phyloP scores from a whole-genome alignment of 441 rosid species.

The Rhodomyrtus psidioides region DNA sequence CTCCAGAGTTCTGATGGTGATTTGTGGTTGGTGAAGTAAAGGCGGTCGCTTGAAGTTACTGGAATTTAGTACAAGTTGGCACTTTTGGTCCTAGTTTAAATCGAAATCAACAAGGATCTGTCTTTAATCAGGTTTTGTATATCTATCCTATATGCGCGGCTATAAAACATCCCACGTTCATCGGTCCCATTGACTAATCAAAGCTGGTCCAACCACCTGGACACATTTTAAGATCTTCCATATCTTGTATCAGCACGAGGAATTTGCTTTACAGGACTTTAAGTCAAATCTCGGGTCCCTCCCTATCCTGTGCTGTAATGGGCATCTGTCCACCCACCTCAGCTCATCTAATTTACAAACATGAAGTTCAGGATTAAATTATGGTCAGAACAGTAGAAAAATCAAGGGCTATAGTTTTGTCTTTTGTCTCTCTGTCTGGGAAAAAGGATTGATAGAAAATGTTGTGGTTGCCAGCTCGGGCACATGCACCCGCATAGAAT shows the following conservation, averaged over 20 bases:
- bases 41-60: neutral
- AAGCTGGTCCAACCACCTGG: neutral
- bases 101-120: neutral
- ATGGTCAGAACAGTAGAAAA: neutral
- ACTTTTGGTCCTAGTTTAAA: neutral
- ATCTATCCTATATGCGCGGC: neutral
- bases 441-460: neutral
- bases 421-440: conserved; percentile 15
- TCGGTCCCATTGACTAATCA: neutral
- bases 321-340: neutral
- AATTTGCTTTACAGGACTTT: neutral
- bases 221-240: neutral
- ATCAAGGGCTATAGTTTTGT: conserved; percentile 5
- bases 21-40: neutral
- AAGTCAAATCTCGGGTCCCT: neutral
- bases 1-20: neutral
- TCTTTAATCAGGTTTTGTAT: neutral
- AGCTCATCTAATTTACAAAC: neutral
- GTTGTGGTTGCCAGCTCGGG: conserved; percentile 23
- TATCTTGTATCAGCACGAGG: neutral
- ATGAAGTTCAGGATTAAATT: neutral
- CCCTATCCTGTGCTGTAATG: neutral
- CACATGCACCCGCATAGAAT: neutral
- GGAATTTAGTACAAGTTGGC: neutral
- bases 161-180: neutral